These are phyloP conservation scores for Pestalotiopsis sp. DNA, from an alignment of 2,329 filamentous ascomycete species.

Conservation along the genomic window DNA sequence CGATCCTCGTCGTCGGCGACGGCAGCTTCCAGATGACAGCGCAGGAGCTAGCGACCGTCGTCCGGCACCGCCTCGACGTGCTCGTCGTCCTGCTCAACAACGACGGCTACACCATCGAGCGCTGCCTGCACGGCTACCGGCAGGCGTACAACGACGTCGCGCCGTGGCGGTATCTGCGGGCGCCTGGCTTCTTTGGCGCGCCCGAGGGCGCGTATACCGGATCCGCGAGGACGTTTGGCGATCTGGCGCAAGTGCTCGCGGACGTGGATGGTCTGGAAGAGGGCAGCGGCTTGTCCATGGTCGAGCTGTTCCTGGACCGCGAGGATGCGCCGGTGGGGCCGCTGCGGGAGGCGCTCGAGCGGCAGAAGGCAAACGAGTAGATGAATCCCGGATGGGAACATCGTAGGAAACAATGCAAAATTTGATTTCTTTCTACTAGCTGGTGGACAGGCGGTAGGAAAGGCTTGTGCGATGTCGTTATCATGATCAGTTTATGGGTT, in stretches of 20 bases:
- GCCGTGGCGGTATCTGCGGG: slow-evolving; percentile 53
- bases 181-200: slow-evolving; percentile 51
- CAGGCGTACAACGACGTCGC: slow-evolving; percentile 58
- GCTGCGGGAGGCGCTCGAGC: slow-evolving; percentile 11
- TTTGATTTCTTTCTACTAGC: not conserved
- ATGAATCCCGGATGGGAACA: too few relatives aligned
- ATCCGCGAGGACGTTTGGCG: not conserved
- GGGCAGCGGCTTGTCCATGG: slow-evolving; percentile 31
- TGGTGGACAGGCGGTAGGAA: too few relatives aligned
- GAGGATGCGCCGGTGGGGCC: slow-evolving; percentile 32
- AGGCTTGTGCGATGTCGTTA: too few relatives aligned
- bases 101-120: slow-evolving; percentile 61
- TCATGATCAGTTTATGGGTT: too few relatives aligned
- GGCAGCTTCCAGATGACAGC: slow-evolving; percentile 69
- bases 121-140: slow-evolving; percentile 56
- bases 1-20: slow-evolving; percentile 63
- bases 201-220: slow-evolving; percentile 17
- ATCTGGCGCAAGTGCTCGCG: not conserved
- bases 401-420: not conserved
- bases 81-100: slow-evolving; percentile 60
- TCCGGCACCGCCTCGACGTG: slow-evolving; percentile 52
- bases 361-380: not conserved
- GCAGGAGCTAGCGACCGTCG: slow-evolving; percentile 68
- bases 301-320: slow-evolving; percentile 34
- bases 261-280: slow-evolving; percentile 12